A percentile compares a stretch with the other conserved stretches of the same genome.
Conservation (phyloP, 1,284 basidiomycete species). For the Vanrija sp. region DNA sequence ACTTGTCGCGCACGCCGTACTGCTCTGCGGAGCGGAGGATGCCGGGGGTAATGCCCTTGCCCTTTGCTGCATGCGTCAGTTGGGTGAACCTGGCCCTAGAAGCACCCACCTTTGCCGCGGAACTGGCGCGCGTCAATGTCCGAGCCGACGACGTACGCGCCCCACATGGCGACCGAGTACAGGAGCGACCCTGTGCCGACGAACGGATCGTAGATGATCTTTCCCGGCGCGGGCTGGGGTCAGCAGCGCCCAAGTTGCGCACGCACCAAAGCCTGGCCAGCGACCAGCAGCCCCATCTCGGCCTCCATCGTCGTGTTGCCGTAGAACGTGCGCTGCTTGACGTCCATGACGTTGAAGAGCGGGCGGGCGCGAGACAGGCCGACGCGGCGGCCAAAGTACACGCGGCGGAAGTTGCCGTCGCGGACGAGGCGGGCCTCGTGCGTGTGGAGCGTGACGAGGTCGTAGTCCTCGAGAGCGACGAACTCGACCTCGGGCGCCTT, state of each 20-base stretch:
- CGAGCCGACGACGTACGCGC: conserved; percentile 80
- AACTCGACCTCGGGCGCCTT: conserved; percentile 73
- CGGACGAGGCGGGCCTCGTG: conserved; percentile 41
- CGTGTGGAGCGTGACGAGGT: conserved; percentile 24
- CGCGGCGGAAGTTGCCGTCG: conserved; percentile 64
- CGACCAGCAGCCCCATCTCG: conserved; percentile 91
- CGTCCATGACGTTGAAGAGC: conserved; percentile 67
- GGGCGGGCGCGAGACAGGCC: conserved; percentile 66
- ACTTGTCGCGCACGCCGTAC: conserved; percentile 70
- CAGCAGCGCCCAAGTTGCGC: neutral
- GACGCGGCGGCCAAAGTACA: conserved; percentile 81
- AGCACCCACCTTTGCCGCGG: conserved; percentile 67
- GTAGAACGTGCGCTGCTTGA: conserved; percentile 86
- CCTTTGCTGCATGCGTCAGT: conserved; percentile 41
- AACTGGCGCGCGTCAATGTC: conserved; percentile 98
- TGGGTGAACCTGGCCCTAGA: neutral
- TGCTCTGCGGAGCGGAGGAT: conserved; percentile 76
- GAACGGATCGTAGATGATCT: conserved; percentile 93
- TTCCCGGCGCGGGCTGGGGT: conserved; percentile 73
- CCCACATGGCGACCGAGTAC: conserved; percentile 78
- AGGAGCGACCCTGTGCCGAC: conserved; percentile 95
- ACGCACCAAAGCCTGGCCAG: conserved; percentile 80
- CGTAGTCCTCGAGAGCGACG: conserved; percentile 80
- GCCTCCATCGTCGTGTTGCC: conserved; percentile 99
- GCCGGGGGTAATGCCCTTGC: conserved; percentile 55